Evolutionary conservation across 1,139 yeast genomes (phyloP).

Genomic region (Zygotorulaspora mrakii): DNA sequence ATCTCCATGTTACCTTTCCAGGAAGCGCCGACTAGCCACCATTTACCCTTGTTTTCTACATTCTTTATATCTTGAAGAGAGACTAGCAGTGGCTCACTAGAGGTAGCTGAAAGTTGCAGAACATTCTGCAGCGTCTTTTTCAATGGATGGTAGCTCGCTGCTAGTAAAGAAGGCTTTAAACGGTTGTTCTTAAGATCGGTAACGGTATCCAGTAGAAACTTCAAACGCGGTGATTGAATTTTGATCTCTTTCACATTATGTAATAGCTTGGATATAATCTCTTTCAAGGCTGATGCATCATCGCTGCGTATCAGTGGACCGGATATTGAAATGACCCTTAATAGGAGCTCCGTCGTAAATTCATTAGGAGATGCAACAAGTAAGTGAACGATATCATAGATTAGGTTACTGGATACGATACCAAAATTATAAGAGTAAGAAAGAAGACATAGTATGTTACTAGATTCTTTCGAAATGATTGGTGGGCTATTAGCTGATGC

Average conservation of each 20-base stretch:
- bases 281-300: constrained; percentile 82
- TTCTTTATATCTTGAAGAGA: constrained; percentile 75
- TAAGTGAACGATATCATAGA: constrained; percentile 68
- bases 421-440: constrained; percentile 77
- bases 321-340: constrained; percentile 66
- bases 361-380: constrained; percentile 62
- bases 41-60: constrained; percentile 78
- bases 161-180: constrained; percentile 44
- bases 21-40: constrained; percentile 99
- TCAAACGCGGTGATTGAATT: constrained; percentile 60
- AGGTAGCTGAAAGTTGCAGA: constrained; percentile 41
- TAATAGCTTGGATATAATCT: constrained; percentile 61
- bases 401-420: constrained; percentile 63
- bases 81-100: constrained; percentile 78
- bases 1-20: constrained; percentile 64
- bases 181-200: constrained; percentile 84
- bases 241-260: constrained; percentile 42
- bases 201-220: constrained; percentile 79
- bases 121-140: constrained; percentile 58
- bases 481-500: background rate
- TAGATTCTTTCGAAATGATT: constrained; percentile 15
- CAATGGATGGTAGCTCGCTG: constrained; percentile 41
- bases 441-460: constrained; percentile 68
- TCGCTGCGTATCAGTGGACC: constrained; percentile 87
- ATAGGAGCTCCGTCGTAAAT: constrained; percentile 68